Base-by-base conservation (phyloP, 2,329 filamentous ascomycete genomes). In the Macroventuria anomochaeta region DNA sequence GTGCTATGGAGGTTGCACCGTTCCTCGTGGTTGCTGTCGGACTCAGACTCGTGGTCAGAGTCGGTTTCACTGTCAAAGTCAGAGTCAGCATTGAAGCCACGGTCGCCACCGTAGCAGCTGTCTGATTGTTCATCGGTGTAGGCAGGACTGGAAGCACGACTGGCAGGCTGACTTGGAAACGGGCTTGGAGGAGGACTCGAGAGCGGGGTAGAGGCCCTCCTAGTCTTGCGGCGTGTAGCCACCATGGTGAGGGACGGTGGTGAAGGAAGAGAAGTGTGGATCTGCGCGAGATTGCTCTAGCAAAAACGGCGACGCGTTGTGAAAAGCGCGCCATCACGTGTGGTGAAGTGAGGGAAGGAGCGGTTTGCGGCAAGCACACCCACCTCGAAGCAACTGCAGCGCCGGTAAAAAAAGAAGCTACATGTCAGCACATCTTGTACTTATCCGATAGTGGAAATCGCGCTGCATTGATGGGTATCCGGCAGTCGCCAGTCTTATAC, bases 1-100 rank as follows among this genome's bases (percentile, higher is more conserved):
- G 46, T 43, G 25, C 44, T 21, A n/a, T 60, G 57, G 17, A 29
- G 46, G 3, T 21, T 5, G 42, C 57, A 58, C 7, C 43, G 33
- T 13, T 48, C 38, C 10, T 43, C 33, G 29, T 54, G 51, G 11
- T 38, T 7, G 12, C 21, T 18, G 10, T 48, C 25, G 3, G 21
- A 32, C 1, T 48, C 38, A 26, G 20, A 11, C 1, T 54, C 38
- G 12, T 38, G 8, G 7, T 21, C 39, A 23, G 17, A 12, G 4
- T 13, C 23, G 23, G n/a, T 7, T 2, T 21, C 21, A 17, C 11
- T 28, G 37, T 39, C 37, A 21, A 17, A 15, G 6, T 37, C 34
- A 23, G 17, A 12, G 4, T 7, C 23, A 17, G 17, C 26, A 3
- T n/a, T 17, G 2, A 21, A 13, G 10, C 28, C 46, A 26, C 13